Evolutionary conservation across 176 grass and related monocot species (phyloP), one percentile per base, ranked within the genome.

Genomic region (Neostapfia colusana): DNA sequence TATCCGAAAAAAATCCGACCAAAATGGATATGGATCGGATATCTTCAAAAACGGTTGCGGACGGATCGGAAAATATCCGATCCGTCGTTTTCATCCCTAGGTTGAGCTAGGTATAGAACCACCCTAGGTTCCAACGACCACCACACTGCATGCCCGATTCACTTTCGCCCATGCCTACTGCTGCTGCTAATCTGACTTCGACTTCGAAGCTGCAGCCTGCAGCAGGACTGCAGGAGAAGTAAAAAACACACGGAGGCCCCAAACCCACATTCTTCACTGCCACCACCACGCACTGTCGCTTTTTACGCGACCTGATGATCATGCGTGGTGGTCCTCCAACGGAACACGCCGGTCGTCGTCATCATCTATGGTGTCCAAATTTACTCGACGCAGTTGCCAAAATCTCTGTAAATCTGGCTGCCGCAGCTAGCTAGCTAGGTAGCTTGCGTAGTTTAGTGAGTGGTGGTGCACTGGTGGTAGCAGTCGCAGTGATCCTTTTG

Each of bases 121-220:
- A 51, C 27, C 67, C 79, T 79, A 74, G 81, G 60, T 75, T 83
- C 71, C 49, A 25, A 37, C 20, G 0, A 8, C 43, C 35, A 62
- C 4, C 2, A 15, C 1, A 18, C 46, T 53, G 28, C 2, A 1
- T 13, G 12, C 3, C 9, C 40, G 7, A 1, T 64, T 64, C 31
- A 45, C 67, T 40, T 81, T 81, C 12, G n/a, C 42, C 43, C 79
- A 64, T 53, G 58, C 69, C 68, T 64, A 45, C n/a, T n/a, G n/a
- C n/a, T n/a, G n/a, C n/a, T n/a, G n/a, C n/a, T n/a, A n/a, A n/a
- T n/a, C n/a, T n/a, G n/a, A n/a, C n/a, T n/a, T n/a, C 2, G 7
- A 36, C 10, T 15, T 37, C 26, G 53, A 79, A 50, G n/a, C 20
- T 13, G 20, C n/a, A n/a, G n/a, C n/a, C n/a, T n/a, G n/a, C n/a